phyloP scores from a whole-genome alignment of 352 stramenopile genomes.

The Discostella stelligera region DNA sequence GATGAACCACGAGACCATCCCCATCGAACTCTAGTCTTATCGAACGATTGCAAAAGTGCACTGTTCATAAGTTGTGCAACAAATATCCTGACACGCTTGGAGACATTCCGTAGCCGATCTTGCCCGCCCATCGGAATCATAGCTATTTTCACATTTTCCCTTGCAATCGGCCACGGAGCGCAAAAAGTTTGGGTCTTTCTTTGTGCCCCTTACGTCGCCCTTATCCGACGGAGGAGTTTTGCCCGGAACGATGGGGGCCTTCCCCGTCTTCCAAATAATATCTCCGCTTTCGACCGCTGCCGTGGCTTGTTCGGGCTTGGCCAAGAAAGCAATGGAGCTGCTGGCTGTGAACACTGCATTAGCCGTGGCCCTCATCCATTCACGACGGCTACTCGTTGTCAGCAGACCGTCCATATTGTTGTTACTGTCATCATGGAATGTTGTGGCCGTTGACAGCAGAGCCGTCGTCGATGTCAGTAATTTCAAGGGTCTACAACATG shows the following conservation, averaged over 20 bases:
- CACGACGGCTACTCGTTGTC: slow-evolving; percentile 6
- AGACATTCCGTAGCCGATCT: slow-evolving; percentile 73
- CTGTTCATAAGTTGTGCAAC: slow-evolving; percentile 80
- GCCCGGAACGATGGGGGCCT: slow-evolving; percentile 57
- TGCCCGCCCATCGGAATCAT: slow-evolving; percentile 57
- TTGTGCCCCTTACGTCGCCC: slow-evolving; percentile 63
- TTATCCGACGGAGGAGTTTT: slow-evolving; percentile 69
- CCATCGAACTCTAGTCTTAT: background rate
- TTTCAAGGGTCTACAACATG: no score
- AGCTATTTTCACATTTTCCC: slow-evolving; percentile 59
- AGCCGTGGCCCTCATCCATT: slow-evolving; percentile 21
- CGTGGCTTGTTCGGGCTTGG: background rate
- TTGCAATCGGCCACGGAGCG: slow-evolving; percentile 71
- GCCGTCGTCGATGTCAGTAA: slow-evolving; percentile 3
- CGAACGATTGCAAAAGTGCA: slow-evolving; percentile 76
- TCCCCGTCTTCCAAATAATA: slow-evolving; percentile 54
- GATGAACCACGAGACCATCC: background rate
- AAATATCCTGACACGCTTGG: slow-evolving; percentile 79
- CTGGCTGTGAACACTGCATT: slow-evolving; percentile 13
- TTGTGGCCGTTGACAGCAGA: background rate
- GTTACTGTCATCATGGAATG: background rate
- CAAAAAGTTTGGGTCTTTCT: slow-evolving; percentile 79
- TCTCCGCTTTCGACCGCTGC: background rate
- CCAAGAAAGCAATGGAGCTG: background rate
- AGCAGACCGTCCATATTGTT: background rate